Percentiles rank a stretch among this genome's conserved stretches.
phyloP scores from a whole-genome alignment of 2,329 filamentous ascomycete genomes.

The Onygenales sp. region DNA sequence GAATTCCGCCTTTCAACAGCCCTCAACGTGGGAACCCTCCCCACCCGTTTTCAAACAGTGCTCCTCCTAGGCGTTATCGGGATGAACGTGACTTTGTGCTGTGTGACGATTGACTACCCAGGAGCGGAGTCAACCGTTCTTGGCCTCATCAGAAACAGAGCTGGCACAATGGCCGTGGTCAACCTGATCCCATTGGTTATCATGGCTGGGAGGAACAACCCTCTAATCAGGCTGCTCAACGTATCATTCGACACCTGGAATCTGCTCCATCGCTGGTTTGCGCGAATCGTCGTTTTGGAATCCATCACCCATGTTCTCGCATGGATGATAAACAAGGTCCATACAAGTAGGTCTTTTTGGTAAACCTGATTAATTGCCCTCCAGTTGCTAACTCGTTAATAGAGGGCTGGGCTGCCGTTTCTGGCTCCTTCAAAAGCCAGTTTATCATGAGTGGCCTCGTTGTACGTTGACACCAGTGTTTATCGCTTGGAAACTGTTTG shows the following conservation, averaged over 20 bases:
- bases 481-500: slow-evolving; percentile 20
- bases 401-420: slow-evolving; percentile 29
- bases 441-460: slow-evolving; percentile 32
- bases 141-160: slow-evolving; percentile 33
- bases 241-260: slow-evolving; percentile 31
- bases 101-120: slow-evolving; percentile 32
- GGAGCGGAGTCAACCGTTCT: slow-evolving; percentile 24
- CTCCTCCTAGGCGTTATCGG: slow-evolving; percentile 31
- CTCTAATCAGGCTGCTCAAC: slow-evolving; percentile 24
- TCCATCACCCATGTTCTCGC: slow-evolving; percentile 59
- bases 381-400: background rate
- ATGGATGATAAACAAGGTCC: slow-evolving; percentile 64
- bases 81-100: slow-evolving; percentile 43
- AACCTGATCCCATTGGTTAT: slow-evolving; percentile 31
- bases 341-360: slow-evolving; percentile 22
- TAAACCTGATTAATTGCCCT: background rate
- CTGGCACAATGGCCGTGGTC: slow-evolving; percentile 25
- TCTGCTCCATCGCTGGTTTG: slow-evolving; percentile 66
- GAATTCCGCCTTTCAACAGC: slow-evolving; percentile 36
- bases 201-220: slow-evolving; percentile 29
- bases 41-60: slow-evolving; percentile 37
- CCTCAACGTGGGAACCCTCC: slow-evolving; percentile 37
- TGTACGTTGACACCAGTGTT: slow-evolving; percentile 21
- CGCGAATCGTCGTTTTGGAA: slow-evolving; percentile 60
- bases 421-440: slow-evolving; percentile 20